Evolutionary conservation across 2,329 filamentous ascomycete species (phyloP).

Genomic region (Fulvia fulva): DNA sequence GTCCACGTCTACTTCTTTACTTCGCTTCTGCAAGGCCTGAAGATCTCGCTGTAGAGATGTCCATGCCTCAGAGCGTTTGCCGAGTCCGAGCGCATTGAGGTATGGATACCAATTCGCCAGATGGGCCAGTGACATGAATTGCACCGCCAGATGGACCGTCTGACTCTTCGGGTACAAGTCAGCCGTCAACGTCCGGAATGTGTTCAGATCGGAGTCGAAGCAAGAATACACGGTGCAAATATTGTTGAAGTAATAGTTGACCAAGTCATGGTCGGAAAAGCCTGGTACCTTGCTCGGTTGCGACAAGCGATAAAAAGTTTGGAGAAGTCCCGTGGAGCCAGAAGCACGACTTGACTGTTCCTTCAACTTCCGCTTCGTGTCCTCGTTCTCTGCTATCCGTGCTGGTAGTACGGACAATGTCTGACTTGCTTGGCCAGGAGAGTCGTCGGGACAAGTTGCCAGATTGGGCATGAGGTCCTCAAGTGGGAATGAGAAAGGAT

Average conservation of each 20-base stretch:
- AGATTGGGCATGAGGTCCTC: constrained; percentile 1
- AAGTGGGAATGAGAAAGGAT: background rate
- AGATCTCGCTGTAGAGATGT: constrained; percentile 50
- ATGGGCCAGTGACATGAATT: constrained; percentile 62
- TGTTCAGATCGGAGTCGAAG: constrained; percentile 60
- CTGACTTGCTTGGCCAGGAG: background rate
- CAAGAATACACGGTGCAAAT: constrained; percentile 61
- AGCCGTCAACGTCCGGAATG: constrained; percentile 56
- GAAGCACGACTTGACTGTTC: background rate
- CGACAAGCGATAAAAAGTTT: constrained; percentile 24
- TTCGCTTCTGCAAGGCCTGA: constrained; percentile 40
- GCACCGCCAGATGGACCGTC: constrained; percentile 47
- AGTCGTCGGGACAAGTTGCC: background rate
- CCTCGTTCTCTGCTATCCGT: background rate
- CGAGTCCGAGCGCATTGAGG: constrained; percentile 48
- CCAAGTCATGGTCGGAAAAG: constrained; percentile 42
- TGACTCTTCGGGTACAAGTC: constrained; percentile 56
- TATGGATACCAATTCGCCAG: constrained; percentile 55
- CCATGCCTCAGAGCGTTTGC: constrained; percentile 51
- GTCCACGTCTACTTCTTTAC: constrained; percentile 42
- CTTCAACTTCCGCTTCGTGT: background rate
- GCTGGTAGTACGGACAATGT: background rate
- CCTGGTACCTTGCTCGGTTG: constrained; percentile 27
- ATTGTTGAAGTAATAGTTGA: constrained; percentile 62
- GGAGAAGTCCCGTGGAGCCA: constrained; percentile 14